Evolutionary conservation across 1,139 yeast genomes (phyloP).

Genomic region (Candida frijolesensis): DNA sequence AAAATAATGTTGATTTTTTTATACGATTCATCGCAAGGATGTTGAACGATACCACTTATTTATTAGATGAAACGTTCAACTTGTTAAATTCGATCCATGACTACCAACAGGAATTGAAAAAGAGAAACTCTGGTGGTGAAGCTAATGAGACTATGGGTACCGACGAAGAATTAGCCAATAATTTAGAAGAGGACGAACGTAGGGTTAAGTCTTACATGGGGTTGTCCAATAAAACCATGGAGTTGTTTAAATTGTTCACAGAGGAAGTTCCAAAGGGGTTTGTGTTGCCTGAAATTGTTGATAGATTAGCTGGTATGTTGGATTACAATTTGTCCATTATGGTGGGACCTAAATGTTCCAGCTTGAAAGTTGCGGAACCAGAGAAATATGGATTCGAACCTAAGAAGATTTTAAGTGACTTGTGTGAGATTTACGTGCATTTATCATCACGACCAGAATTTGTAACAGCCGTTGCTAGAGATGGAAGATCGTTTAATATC

Average conservation of each 20-base stretch:
- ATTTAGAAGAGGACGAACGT: slow-evolving; percentile 64
- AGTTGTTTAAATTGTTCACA: slow-evolving; percentile 78
- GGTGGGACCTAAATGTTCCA: slow-evolving; percentile 94
- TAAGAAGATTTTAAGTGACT: slow-evolving; percentile 62
- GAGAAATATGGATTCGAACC: slow-evolving; percentile 86
- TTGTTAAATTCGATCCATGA: slow-evolving; percentile 78
- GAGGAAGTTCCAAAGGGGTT: slow-evolving; percentile 86
- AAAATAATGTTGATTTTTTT: slow-evolving; percentile 73
- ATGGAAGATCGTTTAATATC: slow-evolving; percentile 80
- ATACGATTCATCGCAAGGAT: slow-evolving; percentile 91
- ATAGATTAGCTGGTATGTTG: slow-evolving; percentile 92
- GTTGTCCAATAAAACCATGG: slow-evolving; percentile 80
- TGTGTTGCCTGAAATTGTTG: slow-evolving; percentile 86
- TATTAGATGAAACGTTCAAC: slow-evolving; percentile 87
- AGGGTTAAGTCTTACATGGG: slow-evolving; percentile 84
- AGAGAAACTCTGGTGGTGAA: slow-evolving; percentile 19
- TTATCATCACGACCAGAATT: slow-evolving; percentile 67
- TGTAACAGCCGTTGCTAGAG: slow-evolving; percentile 80
- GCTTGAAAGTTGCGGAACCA: slow-evolving; percentile 82
- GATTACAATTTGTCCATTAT: slow-evolving; percentile 86
- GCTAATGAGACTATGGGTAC: slow-evolving; percentile 52
- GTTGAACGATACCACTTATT: slow-evolving; percentile 90
- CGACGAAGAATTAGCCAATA: slow-evolving; percentile 60
- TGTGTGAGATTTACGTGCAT: slow-evolving; percentile 77
- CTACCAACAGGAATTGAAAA: slow-evolving; percentile 59